Evolutionary conservation across 1,139 yeast genomes (phyloP), one percentile per base, ranked within the genome.

Genomic region (Yamadazyma jaroonii): DNA sequence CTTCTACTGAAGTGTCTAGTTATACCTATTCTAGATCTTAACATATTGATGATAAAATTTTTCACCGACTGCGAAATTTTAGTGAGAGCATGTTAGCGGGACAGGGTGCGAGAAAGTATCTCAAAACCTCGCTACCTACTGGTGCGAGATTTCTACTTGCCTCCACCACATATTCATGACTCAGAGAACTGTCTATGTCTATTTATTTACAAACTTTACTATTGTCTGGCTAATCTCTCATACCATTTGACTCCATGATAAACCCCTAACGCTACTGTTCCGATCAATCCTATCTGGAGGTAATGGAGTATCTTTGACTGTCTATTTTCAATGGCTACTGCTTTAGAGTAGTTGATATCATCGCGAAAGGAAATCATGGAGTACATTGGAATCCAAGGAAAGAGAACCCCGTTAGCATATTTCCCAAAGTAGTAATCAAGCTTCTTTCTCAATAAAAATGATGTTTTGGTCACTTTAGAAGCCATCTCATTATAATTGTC

Each of bases 351-450:
- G 3, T 84, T 67, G 26, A 89, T 84, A 52, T 89, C 96, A 9
- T 84, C 81, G 46, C 96, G 69, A 62, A 90, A 90, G 1, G 95
- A 84, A 3, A 90, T 85, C 97, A 90, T 89, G 8, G 96, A 81
- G 59, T 90, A 90, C 53, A 90, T 64, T 1, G 97, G 96, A 29
- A 87, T 64, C 96, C 96, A 88, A 30, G 59, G 62, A 43, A 81
- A 79, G 12, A 79, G 56, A 10, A 38, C 37, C 7, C 70, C 70
- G 43, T 59, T 60, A 23, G 57, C 62, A 11, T 69, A 48, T 37
- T 69, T 73, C 4, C 89, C 84, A 36, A 90, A 64, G 4, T 77
- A 46, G 38, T 76, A 76, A 54, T 90, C 97, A 6, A 88, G 59
- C 36, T 71, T 67, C 56, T 88, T 88, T 36, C 92, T 71, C 41